A percentile compares a stretch with the other conserved stretches of the same genome.
phyloP scores from a whole-genome alignment of 768 basidiomycete species.

The Tricholoma furcatifolium region DNA sequence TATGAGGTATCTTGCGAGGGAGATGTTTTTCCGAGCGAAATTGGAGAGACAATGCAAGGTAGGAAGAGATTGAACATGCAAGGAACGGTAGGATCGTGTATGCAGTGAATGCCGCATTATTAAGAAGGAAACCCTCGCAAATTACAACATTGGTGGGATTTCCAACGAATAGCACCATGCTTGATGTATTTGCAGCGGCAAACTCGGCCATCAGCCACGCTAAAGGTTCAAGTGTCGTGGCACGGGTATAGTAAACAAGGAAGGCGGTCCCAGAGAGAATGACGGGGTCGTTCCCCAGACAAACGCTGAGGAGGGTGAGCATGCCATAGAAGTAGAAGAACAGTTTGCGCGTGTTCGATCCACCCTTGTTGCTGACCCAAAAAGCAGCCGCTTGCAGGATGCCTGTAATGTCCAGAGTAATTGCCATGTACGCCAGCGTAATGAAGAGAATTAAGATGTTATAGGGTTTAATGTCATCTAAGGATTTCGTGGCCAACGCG shows the following conservation, averaged over 20 bases:
- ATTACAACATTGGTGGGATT: conserved; percentile 97
- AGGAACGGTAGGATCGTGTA: conserved; percentile 85
- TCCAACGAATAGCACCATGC: conserved; percentile 75
- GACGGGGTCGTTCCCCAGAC: conserved; percentile 92
- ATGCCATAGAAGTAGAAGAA: conserved; percentile 85
- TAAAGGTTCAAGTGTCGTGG: conserved; percentile 52
- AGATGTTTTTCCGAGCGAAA: conserved; percentile 56
- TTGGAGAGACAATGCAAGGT: conserved; percentile 53
- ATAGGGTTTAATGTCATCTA: conserved; percentile 80
- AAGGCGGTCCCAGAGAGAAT: conserved; percentile 92
- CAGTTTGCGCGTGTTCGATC: conserved; percentile 67
- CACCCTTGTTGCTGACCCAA: conserved; percentile 83
- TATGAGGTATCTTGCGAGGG: conserved; percentile 40
- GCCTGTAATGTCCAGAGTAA: conserved; percentile 89
- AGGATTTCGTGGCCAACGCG: background rate
- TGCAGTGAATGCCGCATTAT: conserved; percentile 77
- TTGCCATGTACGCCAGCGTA: conserved; percentile 89
- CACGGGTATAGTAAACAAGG: conserved; percentile 82
- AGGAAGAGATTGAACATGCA: conserved; percentile 61
- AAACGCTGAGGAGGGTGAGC: conserved; percentile 72
- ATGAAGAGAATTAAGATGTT: conserved; percentile 94
- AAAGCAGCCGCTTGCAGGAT: conserved; percentile 86
- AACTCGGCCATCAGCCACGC: conserved; percentile 79
- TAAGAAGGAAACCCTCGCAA: conserved; percentile 80
- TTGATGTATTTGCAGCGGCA: conserved; percentile 78